These are phyloP conservation scores for Remersonia thermophila DNA, from an alignment of 2,329 filamentous ascomycete genomes.

Conservation along the genomic window DNA sequence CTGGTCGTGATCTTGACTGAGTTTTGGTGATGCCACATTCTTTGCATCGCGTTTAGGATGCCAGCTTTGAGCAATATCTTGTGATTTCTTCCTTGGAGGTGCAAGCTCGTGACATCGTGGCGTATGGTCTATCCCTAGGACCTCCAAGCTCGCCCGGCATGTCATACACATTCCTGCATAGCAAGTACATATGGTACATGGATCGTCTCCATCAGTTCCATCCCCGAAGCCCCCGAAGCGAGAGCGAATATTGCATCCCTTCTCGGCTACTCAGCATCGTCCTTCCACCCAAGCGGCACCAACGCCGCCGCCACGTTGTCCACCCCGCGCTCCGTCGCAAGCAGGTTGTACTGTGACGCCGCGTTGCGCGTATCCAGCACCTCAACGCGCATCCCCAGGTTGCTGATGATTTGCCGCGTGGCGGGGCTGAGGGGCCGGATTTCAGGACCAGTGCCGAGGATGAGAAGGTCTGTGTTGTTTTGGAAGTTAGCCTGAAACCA, in stretches of 20 bases:
- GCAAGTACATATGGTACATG: too few relatives aligned
- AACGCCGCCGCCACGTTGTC: conserved; percentile 76
- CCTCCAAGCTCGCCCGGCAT: too few relatives aligned
- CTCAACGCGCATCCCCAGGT: conserved; percentile 74
- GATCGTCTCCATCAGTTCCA: not conserved
- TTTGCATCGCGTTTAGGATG: too few relatives aligned
- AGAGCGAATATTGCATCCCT: not conserved
- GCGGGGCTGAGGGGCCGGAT: conserved; percentile 66
- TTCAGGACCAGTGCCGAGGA: conserved; percentile 71
- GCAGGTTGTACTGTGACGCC: conserved; percentile 82
- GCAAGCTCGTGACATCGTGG: too few relatives aligned
- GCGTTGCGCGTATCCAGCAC: conserved; percentile 88
- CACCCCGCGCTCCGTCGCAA: conserved; percentile 87
- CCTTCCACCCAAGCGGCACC: conserved; percentile 74
- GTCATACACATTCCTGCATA: too few relatives aligned
- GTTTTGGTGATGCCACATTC: too few relatives aligned
- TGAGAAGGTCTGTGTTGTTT: conserved; percentile 69
- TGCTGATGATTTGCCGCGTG: conserved; percentile 59
- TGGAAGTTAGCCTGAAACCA: too few relatives aligned
- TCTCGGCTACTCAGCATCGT: conserved; percentile 31
- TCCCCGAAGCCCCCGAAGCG: too few relatives aligned
- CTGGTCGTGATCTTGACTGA: too few relatives aligned
- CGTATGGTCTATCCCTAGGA: too few relatives aligned
- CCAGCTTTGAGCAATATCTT: too few relatives aligned
- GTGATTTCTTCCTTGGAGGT: too few relatives aligned